Base-by-base conservation (phyloP, 192 early-diverging fungal species). In the Coemansia sp. region DNA sequence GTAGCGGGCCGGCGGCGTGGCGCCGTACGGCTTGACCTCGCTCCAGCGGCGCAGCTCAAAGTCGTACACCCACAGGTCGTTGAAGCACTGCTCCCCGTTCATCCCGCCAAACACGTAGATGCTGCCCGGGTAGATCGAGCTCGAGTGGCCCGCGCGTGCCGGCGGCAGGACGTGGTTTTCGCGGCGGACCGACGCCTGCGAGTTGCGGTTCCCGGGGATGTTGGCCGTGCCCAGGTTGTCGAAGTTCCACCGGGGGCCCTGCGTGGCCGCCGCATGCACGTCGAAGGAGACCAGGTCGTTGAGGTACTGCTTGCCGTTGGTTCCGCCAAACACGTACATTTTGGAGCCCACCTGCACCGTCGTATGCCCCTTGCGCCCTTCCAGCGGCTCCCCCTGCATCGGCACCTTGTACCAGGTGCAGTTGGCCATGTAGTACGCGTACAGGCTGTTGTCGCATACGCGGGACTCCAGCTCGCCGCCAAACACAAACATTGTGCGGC, bases 401-500 rank as follows among this genome's bases (percentile, higher is more conserved):
- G 76, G 76, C 26, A 79, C 76, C 51, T 65, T 68, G 61, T 79
- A 79, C 76, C 76, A 79, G 10, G 76, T 79, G 58, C 40, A 50
- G 65, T 79, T 79, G 16, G 61, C 76, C 62, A 72, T 79, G 38
- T 79, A 68, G 48, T 68, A 79, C 6, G 76, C 70, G 26, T 79
- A 79, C 30, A 79, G 65, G 57, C 39, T 62, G 56, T 81, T 70
- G 59, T 72, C 73, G 54, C 55, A 81, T 12, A 23, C 26, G 9
- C 73, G 61, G 7, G 63, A 53, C 14, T 21, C 60, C 7, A 77
- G 36, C 43, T 72, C 69, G 26, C 79, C 79, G 40, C 79, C 79
- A 72, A 81, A 81, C 48, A 81, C 73, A 65, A 81, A 72, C 79
- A 81, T 77, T 26, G 79, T 72, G 44, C 73, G 72, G 8, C 79